phyloP scores from a whole-genome alignment of 164 flowering plant species.

The Tetrastigma voinierianum region DNA sequence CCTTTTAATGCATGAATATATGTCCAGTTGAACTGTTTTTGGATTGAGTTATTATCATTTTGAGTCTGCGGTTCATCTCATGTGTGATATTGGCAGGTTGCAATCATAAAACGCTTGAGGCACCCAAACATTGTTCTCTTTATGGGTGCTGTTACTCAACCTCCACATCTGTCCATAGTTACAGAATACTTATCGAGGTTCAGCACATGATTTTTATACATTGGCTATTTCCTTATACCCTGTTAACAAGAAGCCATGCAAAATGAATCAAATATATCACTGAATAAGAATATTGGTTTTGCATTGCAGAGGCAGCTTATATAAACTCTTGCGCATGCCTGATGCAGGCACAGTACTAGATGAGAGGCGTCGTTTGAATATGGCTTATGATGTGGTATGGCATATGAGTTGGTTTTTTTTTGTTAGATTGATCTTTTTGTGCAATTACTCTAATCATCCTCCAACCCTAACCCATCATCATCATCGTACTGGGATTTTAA shows the following conservation, averaged over 20 bases:
- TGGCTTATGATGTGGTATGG: slow-evolving; percentile 98
- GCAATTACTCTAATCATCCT: too few relatives aligned
- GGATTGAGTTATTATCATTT: not conserved
- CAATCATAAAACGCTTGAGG: slow-evolving; percentile 88
- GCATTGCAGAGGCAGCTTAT: slow-evolving; percentile 87
- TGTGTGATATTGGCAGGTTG: slow-evolving; percentile 49
- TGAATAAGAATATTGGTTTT: slow-evolving; percentile 7
- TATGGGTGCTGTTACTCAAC: slow-evolving; percentile 96
- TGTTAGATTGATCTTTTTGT: not conserved
- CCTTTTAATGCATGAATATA: too few relatives aligned
- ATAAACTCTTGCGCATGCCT: slow-evolving; percentile 86
- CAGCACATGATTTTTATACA: not conserved
- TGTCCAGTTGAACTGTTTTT: too few relatives aligned
- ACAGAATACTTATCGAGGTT: slow-evolving; percentile 97
- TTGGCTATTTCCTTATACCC: not conserved
- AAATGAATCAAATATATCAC: not conserved
- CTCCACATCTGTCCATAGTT: slow-evolving; percentile 92
- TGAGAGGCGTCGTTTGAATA: slow-evolving; percentile 78
- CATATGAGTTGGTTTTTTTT: not conserved
- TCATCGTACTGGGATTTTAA: not conserved
- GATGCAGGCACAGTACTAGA: slow-evolving; percentile 76
- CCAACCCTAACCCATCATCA: too few relatives aligned
- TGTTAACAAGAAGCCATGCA: not conserved
- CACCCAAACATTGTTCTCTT: slow-evolving; percentile 98
- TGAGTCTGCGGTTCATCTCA: not conserved